Percentiles rank a stretch among this genome's conserved stretches.
Conservation (phyloP, 805 yeast species). For the Lipomyces sp. region DNA sequence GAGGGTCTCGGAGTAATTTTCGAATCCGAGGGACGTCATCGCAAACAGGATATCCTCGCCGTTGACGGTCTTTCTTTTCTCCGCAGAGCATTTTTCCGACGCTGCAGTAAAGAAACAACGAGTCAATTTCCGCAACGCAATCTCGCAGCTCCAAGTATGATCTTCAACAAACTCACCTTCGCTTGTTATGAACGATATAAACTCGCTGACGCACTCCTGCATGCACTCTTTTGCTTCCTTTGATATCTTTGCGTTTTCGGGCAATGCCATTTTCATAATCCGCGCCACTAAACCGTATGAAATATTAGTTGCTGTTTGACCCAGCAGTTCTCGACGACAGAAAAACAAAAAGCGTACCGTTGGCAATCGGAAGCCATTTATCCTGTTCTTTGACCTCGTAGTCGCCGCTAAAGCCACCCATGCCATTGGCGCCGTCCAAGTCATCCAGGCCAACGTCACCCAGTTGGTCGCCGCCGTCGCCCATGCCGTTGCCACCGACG, state of each 20-base stretch:
- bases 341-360: slow-evolving; percentile 38
- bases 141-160: too few species aligned
- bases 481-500: neutral
- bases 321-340: neutral
- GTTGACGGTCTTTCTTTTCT: slow-evolving; percentile 65
- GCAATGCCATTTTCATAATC: slow-evolving; percentile 71
- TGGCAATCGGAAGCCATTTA: slow-evolving; percentile 60
- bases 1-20: slow-evolving; percentile 64
- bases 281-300: slow-evolving; percentile 48
- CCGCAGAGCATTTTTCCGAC: slow-evolving; percentile 60
- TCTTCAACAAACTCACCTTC: slow-evolving; percentile 42
- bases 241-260: slow-evolving; percentile 69
- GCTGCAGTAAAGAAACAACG: too few species aligned
- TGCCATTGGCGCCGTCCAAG: slow-evolving; percentile 13
- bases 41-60: slow-evolving; percentile 68
- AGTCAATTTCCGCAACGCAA: too few species aligned
- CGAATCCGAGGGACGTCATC: slow-evolving; percentile 63
- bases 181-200: slow-evolving; percentile 63
- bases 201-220: slow-evolving; percentile 68
- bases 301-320: neutral
- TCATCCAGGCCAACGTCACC: slow-evolving; percentile 4
- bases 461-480: slow-evolving; percentile 2
- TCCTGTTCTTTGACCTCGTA: slow-evolving; percentile 58
- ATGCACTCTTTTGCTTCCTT: slow-evolving; percentile 77
- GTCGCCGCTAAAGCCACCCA: slow-evolving; percentile 32